Evolutionary conservation across 2,329 filamentous ascomycete genomes (phyloP), one percentile per base, ranked within the genome.

Genomic region (Pseudopithomyces maydicus): DNA sequence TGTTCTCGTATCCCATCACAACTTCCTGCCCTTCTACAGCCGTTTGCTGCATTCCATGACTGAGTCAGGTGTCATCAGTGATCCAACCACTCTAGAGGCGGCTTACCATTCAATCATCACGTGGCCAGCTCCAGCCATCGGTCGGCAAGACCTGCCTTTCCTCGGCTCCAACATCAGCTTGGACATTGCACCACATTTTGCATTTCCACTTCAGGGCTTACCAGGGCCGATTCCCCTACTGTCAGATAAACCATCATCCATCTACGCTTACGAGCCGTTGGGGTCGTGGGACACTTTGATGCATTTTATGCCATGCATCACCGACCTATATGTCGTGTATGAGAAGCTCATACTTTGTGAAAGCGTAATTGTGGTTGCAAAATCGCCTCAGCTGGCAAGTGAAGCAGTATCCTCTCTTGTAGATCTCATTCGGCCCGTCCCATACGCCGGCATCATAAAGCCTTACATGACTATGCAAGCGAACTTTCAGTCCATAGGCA

Each of bases 381-480:
- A 76, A 55, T 77, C 72, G n/a, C 77, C 77, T 2, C 76, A 78
- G 49, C 55, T 76, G 3, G 75, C 74, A 43, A 77, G 73, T 55
- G 75, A 78, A 57, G 70, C 74, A 29, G 70, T 78, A 10, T 77
- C 75, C 35, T 74, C 72, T 15, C 63, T 78, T 26, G 59, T 77
- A 12, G 77, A 78, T 51, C 66, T 79, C 14, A 69, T 78, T 45
- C 70, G 71, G 22, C 77, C 77, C 11, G 67, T 78, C 11, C 77
- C 77, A 1, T 79, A 75, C 48, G 75, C 76, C 36, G 77, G 76
- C 12, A 68, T 74, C 2, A 63, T 74, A 29, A 74, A 74, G 53
- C 76, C 76, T 11, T 79, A 78, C 59, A 70, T 78, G 66, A 78
- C 75, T 35, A 79, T 79, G 77, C 77, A 79, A 61, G 74, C 75